A percentile compares a stretch with the other conserved stretches of the same genome.
These are phyloP conservation scores for Pseudocercospora fuligena DNA, from an alignment of 2,329 filamentous ascomycete genomes.

Conservation along the genomic window DNA sequence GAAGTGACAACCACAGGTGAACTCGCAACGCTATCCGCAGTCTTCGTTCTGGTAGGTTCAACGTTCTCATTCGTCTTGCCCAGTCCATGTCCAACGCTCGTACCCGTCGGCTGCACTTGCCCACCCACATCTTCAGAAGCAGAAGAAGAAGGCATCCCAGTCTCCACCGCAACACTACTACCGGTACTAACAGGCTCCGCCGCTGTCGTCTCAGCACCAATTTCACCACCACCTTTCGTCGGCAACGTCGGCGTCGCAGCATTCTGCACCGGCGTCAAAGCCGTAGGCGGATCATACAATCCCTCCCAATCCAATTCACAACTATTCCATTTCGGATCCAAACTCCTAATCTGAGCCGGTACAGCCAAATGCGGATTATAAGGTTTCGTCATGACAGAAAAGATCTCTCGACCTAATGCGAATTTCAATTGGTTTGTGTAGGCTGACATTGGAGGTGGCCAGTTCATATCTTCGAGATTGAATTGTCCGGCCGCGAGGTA, in stretches of 20 bases:
- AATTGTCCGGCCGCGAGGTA: neutral
- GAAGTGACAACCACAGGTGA: neutral
- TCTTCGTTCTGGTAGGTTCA: neutral
- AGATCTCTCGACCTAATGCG: neutral
- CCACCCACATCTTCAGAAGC: neutral
- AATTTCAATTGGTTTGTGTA: conserved; percentile 13
- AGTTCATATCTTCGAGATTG: conserved; percentile 16
- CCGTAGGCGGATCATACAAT: conserved; percentile 22
- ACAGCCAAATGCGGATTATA: conserved; percentile 15
- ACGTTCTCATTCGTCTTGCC: neutral
- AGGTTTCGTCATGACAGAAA: neutral
- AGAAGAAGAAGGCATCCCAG: neutral
- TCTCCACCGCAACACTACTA: neutral
- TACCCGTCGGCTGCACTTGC: conserved; percentile 2
- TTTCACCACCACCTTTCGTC: neutral
- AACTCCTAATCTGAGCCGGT: conserved; percentile 14
- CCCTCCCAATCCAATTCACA: conserved; percentile 24
- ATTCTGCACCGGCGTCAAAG: conserved; percentile 11
- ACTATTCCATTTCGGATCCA: conserved; percentile 23
- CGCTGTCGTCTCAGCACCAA: neutral
- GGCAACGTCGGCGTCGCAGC: conserved; percentile 10
- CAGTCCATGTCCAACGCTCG: neutral
- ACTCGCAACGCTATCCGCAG: neutral
- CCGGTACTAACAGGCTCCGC: neutral
- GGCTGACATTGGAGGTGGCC: conserved; percentile 7